Conservation (phyloP, 1,139 yeast species). For the Nadsonia starkeyi-henricii region DNA sequence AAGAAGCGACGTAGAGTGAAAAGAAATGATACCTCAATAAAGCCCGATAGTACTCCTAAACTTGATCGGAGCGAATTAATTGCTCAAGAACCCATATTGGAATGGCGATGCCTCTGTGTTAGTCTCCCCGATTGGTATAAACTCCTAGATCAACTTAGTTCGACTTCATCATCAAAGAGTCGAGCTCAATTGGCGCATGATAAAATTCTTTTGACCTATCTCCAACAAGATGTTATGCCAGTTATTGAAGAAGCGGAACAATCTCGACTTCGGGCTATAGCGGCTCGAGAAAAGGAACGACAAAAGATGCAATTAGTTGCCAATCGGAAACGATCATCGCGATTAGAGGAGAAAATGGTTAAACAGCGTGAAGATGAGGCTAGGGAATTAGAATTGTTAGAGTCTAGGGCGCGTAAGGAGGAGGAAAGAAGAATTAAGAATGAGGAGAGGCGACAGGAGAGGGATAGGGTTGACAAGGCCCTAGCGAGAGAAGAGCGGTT, state of each 20-base stretch:
- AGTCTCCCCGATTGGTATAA: constrained; percentile 19
- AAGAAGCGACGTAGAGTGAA: not conserved
- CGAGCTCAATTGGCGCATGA: not conserved
- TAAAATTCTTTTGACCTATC: constrained; percentile 11
- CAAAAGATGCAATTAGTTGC: constrained; percentile 15
- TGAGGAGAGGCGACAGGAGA: constrained; percentile 3
- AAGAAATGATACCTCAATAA: not conserved
- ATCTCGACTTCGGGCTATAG: constrained; percentile 14
- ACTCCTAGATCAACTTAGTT: constrained; percentile 14
- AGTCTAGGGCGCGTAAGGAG: constrained; percentile 11
- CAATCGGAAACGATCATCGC: constrained; percentile 19
- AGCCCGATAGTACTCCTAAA: too few species aligned
- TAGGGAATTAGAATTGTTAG: constrained; percentile 7
- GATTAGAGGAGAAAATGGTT: constrained; percentile 17
- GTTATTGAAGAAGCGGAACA: constrained; percentile 19
- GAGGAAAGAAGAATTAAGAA: constrained; percentile 4
- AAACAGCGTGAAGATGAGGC: constrained; percentile 12
- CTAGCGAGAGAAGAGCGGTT: constrained; percentile 3
- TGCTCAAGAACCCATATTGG: constrained; percentile 16
- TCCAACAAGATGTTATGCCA: constrained; percentile 18
- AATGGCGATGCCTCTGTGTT: constrained; percentile 24
- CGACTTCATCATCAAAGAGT: constrained; percentile 1
- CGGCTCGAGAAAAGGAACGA: constrained; percentile 15
- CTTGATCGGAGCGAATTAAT: constrained; percentile 12
- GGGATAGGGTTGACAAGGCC: constrained; percentile 4